phyloP scores from a whole-genome alignment of 805 yeast species.

The Myxozyma monticola region DNA sequence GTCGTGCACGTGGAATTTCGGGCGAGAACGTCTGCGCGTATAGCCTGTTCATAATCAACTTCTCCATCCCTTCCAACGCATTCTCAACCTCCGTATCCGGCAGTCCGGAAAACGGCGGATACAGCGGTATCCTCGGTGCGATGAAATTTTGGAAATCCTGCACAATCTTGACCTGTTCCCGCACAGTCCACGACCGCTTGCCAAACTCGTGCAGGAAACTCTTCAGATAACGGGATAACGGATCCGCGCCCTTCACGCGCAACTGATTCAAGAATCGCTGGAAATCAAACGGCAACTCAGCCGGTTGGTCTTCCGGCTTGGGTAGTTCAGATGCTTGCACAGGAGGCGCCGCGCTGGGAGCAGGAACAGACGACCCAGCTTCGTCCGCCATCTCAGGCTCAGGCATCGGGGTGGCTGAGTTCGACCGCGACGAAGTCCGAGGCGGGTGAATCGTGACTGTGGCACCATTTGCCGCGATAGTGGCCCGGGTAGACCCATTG shows the following conservation, averaged over 20 bases:
- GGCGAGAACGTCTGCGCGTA: constrained; percentile 83
- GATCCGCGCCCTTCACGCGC: constrained; percentile 76
- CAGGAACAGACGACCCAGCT: no score
- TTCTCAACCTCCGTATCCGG: constrained; percentile 62
- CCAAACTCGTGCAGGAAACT: constrained; percentile 71
- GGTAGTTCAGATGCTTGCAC: no score
- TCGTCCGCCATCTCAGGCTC: no score
- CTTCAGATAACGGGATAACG: constrained; percentile 79
- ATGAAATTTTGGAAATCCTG: constrained; percentile 62
- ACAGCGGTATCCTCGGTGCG: constrained; percentile 55
- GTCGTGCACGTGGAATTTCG: constrained; percentile 47
- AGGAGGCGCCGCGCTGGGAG: no score
- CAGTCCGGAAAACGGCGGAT: constrained; percentile 73
- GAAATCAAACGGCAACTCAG: constrained; percentile 65
- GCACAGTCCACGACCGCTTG: constrained; percentile 65
- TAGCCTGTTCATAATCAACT: constrained; percentile 83
- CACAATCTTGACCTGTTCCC: constrained; percentile 76
- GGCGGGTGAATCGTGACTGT: no score
- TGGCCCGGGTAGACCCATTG: neutral
- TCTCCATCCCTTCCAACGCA: constrained; percentile 88
- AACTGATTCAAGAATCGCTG: constrained; percentile 73
- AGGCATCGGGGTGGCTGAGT: no score
- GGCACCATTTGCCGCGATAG: no score
- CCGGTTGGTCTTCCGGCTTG: constrained; percentile 36
- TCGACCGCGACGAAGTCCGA: no score